Conservation (phyloP, 305 asterid genomes). For the Fraxinus albicans region DNA sequence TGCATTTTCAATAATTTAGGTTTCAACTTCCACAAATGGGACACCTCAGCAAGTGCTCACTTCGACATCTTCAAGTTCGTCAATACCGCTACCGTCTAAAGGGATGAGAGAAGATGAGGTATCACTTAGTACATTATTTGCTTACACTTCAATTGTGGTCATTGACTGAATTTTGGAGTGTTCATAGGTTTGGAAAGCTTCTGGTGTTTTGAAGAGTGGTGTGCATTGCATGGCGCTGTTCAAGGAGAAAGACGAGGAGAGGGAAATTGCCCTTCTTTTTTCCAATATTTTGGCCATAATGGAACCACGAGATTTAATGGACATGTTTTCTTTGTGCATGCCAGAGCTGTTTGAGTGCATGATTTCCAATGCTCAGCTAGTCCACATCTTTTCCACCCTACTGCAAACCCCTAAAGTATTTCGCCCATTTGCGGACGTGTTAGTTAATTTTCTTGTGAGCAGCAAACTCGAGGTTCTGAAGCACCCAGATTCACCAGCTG, state of each 20-base stretch:
- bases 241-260: constrained; percentile 98
- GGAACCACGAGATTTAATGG: constrained; percentile 99
- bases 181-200: constrained; percentile 96
- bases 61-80: constrained; percentile 64
- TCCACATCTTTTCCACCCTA: constrained; percentile 88
- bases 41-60: constrained; percentile 81
- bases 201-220: constrained; percentile 97
- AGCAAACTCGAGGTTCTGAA: constrained; percentile 97
- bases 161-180: constrained; percentile 32
- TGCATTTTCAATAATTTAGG: constrained; percentile 44
- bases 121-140: constrained; percentile 22
- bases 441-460: constrained; percentile 93
- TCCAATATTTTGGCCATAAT: constrained; percentile 95
- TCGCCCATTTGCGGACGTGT: constrained; percentile 97
- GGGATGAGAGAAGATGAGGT: constrained; percentile 99
- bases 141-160: constrained; percentile 23
- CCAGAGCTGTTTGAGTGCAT: constrained; percentile 98
- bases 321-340: constrained; percentile 99
- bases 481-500: constrained; percentile 98
- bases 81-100: constrained; percentile 68
- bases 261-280: constrained; percentile 90
- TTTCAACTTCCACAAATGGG: constrained; percentile 89
- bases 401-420: constrained; percentile 94
- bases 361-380: constrained; percentile 93
- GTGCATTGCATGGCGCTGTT: constrained; percentile 97